Base-by-base conservation (phyloP, 2,329 filamentous ascomycete genomes). In the Emergomyces pasteurianus region DNA sequence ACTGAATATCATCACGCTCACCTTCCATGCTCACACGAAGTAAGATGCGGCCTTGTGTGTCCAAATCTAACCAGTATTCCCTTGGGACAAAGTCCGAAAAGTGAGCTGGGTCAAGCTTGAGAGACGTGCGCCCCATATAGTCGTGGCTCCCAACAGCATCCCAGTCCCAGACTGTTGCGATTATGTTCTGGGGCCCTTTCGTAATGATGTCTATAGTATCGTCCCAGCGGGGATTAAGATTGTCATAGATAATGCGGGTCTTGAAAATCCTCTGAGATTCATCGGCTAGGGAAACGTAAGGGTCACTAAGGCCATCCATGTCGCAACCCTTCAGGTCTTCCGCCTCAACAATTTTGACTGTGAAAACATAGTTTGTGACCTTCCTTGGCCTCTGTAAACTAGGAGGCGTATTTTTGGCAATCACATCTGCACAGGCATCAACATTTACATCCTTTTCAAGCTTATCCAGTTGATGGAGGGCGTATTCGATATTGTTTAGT, bases 271-370 rank as follows among this genome's bases (percentile, higher is more conserved):
- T 88, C 74, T 97, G 92, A 71, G 96, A 97, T 73, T 99, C 94
- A 69, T 99, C 94, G 54, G 92, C 90, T 64, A 99, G 84, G 18
- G 99, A 92, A 36, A 99, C 91, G 70, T 99, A 99, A 0, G 94
- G 94, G 75, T 99, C 94, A 71, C 92, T 97, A 65, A 88, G 85
- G 42, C 94, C 94, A 68, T 89, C 95, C 67, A 95, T 86, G 74
- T 99, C 94, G 72, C 94, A 97, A n/a, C 94, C 90, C 75, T 97
- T 97, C 67, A 99, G 80, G 69, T 99, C 94, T 75, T 99, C 94
- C 9, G 90, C 94, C 75, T 99, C 94, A 31, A 99, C 92, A 62
- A 99, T 92, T 77, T 99, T 99, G 76, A 99, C 92, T 0, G 94
- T 97, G 75, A 99, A 99, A 60, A 96, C 92, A 72, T 95, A 97